Conservation (phyloP, 2,329 filamentous ascomycete genomes). For the Nigrospora osmanthi region DNA sequence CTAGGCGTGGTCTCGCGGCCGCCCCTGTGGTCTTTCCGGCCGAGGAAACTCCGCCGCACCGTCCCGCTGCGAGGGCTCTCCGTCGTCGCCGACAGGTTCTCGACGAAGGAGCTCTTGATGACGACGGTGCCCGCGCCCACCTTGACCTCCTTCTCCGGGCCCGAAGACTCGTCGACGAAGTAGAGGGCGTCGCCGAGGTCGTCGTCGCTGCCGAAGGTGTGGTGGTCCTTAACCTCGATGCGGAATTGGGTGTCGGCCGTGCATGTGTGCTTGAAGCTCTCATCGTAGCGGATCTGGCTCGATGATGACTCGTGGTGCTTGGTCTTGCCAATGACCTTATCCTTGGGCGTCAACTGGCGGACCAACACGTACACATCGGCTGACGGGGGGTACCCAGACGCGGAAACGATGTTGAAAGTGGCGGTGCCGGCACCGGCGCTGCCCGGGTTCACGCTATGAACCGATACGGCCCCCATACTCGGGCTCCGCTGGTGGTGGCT, state of each 20-base stretch:
- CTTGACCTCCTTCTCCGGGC: conserved; percentile 63
- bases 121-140: conserved; percentile 67
- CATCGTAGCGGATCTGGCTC: conserved; percentile 63
- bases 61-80: conserved; percentile 35
- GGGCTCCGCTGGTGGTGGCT: conserved; percentile 41
- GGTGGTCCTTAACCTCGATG: conserved; percentile 76
- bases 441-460: conserved; percentile 53
- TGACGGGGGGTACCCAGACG: conserved; percentile 66
- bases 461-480: conserved; percentile 58
- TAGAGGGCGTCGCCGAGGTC: conserved; percentile 80
- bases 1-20: conserved; percentile 37
- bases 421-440: conserved; percentile 65
- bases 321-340: conserved; percentile 82
- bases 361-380: conserved; percentile 74
- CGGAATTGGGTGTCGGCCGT: conserved; percentile 81
- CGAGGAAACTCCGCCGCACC: conserved; percentile 46
- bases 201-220: conserved; percentile 76
- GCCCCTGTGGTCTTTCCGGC: conserved; percentile 36
- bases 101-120: conserved; percentile 66
- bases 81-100: conserved; percentile 20
- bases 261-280: conserved; percentile 72
- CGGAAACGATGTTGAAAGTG: conserved; percentile 71
- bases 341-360: conserved; percentile 58
- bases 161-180: conserved; percentile 75
- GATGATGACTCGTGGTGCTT: conserved; percentile 73